Base-by-base conservation (phyloP, 768 basidiomycete genomes). In the Hericium coralloides region DNA sequence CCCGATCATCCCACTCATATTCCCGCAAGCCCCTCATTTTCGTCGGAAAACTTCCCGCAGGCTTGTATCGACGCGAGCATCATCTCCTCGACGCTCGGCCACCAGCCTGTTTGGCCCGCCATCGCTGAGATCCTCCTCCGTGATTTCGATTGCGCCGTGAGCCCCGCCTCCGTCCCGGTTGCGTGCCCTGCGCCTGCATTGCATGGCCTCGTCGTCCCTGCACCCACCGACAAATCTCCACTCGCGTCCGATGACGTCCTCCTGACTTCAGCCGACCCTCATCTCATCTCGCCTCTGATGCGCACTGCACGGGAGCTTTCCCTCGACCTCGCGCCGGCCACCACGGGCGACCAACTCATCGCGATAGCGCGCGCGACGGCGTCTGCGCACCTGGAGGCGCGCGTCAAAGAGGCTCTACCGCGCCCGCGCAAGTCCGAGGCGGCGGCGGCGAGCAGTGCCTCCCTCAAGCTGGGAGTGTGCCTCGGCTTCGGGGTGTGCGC, bases 21-120 rank as follows among this genome's bases (percentile, higher is more conserved):
- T 31, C 2, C 31, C 31, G 6, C 49, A 17, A 50, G 15, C 26
- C 25, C 31, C 23, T 4, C 36, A n/a, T 20, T n/a, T 26, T n/a
- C 22, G 15, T 14, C 17, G 38, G 17, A 38, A 8, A 15, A 22
- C n/a, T 17, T 38, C 12, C 41, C 53, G 39, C 38, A 20, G n/a
- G 53, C 53, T 18, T 54, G 53, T 38, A 17, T 54, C 22, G 53
- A 54, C 38, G 53, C 18, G 18, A 20, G 43, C 53, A 17, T 54
- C 25, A 18, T 38, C 17, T 14, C 12, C 12, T 17, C 14, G n/a
- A 36, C 20, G 38, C 20, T 20, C 20, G 18, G 26, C 9, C n/a
- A 20, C 38, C n/a, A 54, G 41, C 38, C 38, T 12, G 22, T 54
- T 38, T 38, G 52, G 36, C n/a, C n/a, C 18, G 15, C 49, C 12